Evolutionary conservation across 441 rosid genomes (phyloP).

Genomic region (Adansonia grandidieri): DNA sequence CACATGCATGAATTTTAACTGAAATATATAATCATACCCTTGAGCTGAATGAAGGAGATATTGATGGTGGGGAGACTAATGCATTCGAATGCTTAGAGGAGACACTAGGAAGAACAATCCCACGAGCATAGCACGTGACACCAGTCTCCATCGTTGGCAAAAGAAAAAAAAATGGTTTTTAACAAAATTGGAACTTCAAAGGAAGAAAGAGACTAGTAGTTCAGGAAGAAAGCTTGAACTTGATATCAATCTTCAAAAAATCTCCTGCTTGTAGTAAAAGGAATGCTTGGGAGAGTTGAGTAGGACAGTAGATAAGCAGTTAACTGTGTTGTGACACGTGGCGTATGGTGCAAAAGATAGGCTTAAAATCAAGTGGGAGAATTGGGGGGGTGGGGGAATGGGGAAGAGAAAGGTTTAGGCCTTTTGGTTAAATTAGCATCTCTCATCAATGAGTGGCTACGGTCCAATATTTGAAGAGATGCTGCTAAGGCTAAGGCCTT

Average conservation of each 20-base stretch:
- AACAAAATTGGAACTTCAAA: neutral
- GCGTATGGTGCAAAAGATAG: constrained; percentile 44
- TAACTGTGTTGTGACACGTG: constrained; percentile 55
- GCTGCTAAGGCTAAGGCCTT: neutral
- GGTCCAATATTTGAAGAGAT: constrained; percentile 27
- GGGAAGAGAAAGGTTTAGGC: neutral
- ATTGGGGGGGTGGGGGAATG: neutral
- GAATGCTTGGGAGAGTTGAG: constrained; percentile 24
- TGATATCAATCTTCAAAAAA: neutral
- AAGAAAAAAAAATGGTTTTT: neutral
- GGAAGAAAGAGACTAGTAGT: neutral
- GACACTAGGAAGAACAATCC: constrained; percentile 62
- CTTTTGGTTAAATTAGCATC: constrained; percentile 42
- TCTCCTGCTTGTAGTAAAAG: constrained; percentile 2
- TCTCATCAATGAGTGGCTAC: constrained; percentile 60
- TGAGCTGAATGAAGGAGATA: constrained; percentile 59
- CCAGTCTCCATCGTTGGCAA: constrained; percentile 67
- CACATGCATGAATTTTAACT: constrained; percentile 5
- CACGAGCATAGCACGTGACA: constrained; percentile 65
- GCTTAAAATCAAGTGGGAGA: constrained; percentile 28
- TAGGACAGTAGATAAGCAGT: constrained; percentile 59
- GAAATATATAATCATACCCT: constrained; percentile 50
- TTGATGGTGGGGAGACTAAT: constrained; percentile 54
- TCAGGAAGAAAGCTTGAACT: neutral
- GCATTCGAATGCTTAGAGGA: constrained; percentile 75